Conservation (phyloP, 352 stramenopile species). For the Pythium scleroteichum region DNA sequence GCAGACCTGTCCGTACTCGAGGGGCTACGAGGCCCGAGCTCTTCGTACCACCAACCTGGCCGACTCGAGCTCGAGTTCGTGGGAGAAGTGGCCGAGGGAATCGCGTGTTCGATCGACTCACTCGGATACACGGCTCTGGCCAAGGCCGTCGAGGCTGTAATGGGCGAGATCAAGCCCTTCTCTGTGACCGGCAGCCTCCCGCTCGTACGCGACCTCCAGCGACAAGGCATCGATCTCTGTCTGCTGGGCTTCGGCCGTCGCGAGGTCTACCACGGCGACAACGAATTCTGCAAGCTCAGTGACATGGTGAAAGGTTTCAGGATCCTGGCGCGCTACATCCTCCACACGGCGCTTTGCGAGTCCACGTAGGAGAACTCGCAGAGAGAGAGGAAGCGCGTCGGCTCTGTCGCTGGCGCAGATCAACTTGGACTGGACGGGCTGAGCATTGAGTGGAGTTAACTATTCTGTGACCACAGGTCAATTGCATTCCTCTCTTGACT, state of each 20-base stretch:
- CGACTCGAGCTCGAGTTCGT: conserved; percentile 87
- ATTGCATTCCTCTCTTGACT: no score
- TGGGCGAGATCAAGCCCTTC: conserved; percentile 81
- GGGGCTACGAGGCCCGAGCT: conserved; percentile 78
- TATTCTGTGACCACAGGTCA: no score
- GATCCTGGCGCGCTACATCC: conserved; percentile 79
- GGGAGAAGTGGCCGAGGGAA: conserved; percentile 77
- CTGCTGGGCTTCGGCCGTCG: conserved; percentile 73
- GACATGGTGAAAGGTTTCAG: conserved; percentile 83
- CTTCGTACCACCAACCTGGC: conserved; percentile 83
- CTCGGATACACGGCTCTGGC: conserved; percentile 81
- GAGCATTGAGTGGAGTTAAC: no score
- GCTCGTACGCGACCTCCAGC: conserved; percentile 71
- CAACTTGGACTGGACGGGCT: no score
- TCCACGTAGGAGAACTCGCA: no score
- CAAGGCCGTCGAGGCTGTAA: conserved; percentile 66
- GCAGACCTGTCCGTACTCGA: conserved; percentile 72
- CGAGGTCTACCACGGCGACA: conserved; percentile 89
- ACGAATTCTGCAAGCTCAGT: conserved; percentile 85
- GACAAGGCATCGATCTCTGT: conserved; percentile 63
- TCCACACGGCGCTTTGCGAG: conserved; percentile 14
- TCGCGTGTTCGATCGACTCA: conserved; percentile 89
- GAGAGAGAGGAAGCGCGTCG: no score
- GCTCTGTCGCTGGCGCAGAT: no score
- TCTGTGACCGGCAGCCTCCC: conserved; percentile 87